These are phyloP conservation scores for Psilocybe sp. DNA, from an alignment of 768 basidiomycete species.

Conservation along the genomic window DNA sequence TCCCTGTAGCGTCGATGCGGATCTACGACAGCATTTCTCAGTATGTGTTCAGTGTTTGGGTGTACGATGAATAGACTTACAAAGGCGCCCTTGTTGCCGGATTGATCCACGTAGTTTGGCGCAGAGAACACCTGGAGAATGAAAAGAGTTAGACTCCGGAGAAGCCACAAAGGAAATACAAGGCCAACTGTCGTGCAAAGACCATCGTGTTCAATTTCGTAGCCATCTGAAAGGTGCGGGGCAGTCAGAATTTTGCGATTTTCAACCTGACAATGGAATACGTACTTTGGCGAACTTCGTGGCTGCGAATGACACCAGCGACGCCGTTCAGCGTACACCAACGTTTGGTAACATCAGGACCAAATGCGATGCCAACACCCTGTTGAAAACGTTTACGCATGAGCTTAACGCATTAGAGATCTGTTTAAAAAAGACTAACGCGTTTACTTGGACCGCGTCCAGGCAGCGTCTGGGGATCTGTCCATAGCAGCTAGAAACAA, in stretches of 20 bases:
- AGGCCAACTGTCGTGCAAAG: constrained; percentile 81
- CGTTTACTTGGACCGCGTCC: constrained; percentile 97
- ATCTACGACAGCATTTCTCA: constrained; percentile 45
- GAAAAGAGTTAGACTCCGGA: neutral
- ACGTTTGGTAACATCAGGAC: constrained; percentile 85
- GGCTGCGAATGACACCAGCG: constrained; percentile 88
- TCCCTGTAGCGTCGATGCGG: constrained; percentile 76
- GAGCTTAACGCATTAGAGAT: constrained; percentile 2
- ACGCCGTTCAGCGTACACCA: constrained; percentile 90
- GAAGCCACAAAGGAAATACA: constrained; percentile 4
- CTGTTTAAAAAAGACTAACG: constrained; percentile 38
- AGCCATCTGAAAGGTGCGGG: constrained; percentile 59
- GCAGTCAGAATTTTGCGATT: neutral
- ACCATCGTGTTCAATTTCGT: constrained; percentile 92
- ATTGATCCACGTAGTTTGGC: constrained; percentile 93
- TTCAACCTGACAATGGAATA: constrained; percentile 5
- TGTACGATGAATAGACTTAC: constrained; percentile 40
- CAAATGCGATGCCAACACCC: constrained; percentile 96
- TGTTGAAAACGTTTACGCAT: constrained; percentile 25
- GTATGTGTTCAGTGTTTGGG: neutral
- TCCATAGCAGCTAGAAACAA: constrained; percentile 77
- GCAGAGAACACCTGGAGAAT: constrained; percentile 78
- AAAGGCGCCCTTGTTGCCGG: constrained; percentile 89
- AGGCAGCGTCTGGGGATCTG: constrained; percentile 85
- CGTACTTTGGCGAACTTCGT: constrained; percentile 91